Conservation (phyloP, 345 rosid genomes). For the Citrus unshiu region DNA sequence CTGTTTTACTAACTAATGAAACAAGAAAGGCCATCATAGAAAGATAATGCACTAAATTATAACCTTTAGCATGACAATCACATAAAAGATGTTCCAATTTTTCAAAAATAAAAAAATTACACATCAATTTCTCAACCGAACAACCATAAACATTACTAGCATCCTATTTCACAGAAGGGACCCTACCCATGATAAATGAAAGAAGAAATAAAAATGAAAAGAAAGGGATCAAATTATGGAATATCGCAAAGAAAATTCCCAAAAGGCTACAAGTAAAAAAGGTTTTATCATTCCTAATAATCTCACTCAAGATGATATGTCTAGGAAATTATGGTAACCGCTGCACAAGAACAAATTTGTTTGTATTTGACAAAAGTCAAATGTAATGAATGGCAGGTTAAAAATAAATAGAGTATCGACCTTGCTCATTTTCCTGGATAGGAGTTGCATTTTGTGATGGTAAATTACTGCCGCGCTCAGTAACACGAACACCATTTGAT, state of each 20-base stretch:
- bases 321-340: neutral
- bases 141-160: neutral
- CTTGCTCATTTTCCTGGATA: slow-evolving; percentile 38
- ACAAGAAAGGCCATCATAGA: neutral
- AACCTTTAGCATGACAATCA: neutral
- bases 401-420: slow-evolving; percentile 17
- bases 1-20: neutral
- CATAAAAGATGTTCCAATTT: neutral
- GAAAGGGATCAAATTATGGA: neutral
- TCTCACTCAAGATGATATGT: neutral
- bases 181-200: neutral
- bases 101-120: neutral
- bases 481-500: slow-evolving; percentile 26
- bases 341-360: neutral
- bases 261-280: neutral
- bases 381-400: neutral
- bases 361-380: neutral
- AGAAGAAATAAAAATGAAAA: neutral
- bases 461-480: slow-evolving; percentile 33
- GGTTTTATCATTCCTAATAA: neutral
- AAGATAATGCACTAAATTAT: neutral
- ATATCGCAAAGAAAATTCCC: neutral
- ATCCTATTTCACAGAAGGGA: neutral
- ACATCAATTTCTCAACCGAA: slow-evolving; percentile 4
- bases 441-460: slow-evolving; percentile 28